Base-by-base conservation (phyloP, 495 filamentous ascomycete species). In the Xylaria flabelliformis region DNA sequence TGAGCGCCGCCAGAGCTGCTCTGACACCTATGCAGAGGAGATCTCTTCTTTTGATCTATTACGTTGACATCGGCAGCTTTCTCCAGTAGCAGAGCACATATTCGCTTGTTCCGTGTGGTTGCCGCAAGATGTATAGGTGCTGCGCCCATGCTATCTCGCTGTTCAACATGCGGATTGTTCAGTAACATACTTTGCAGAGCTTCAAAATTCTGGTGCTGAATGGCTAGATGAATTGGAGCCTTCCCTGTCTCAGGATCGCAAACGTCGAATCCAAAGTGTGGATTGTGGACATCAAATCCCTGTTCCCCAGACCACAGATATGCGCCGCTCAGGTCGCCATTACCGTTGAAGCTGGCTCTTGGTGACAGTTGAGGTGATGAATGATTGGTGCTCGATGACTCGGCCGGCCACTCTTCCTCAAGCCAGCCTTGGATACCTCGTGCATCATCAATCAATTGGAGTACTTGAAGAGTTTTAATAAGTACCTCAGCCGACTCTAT, bases 21-120 rank as follows among this genome's bases (percentile, higher is more conserved):
- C 34, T 79, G 77, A 32, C 77, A 79, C 17, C 67, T 68, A 61
- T 79, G 77, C 7, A 79, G 53, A 12, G 75, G 73, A 17, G 77
- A 75, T 74, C 75, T 79, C n/a, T 80, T 81, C 50, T 82, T 74
- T 44, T 81, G 74, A 73, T 83, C 85, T 51, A 85, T 76, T 34
- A 75, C 77, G 63, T 78, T 76, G 66, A 85, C 80, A 79, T 86
- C 79, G 17, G 81, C 82, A 42, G 81, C 73, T 81, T 87, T 83
- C 64, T 85, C 83, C 41, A 82, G 70, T 1, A 84, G 79, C 59
- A 87, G 80, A 73, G 83, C 81, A 39, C 85, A 73, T 2, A 74
- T 19, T n/a, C 77, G 12, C 21, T 66, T 68, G 34, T 75, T 72
- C 3, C 75, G 73, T 21, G 63, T 74, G 1, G 56, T 67, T 21